A percentile compares a stretch with the other conserved stretches of the same genome.
These are phyloP conservation scores for Aspergillus sp. DNA, from an alignment of 2,329 filamentous ascomycete species.

Conservation along the genomic window DNA sequence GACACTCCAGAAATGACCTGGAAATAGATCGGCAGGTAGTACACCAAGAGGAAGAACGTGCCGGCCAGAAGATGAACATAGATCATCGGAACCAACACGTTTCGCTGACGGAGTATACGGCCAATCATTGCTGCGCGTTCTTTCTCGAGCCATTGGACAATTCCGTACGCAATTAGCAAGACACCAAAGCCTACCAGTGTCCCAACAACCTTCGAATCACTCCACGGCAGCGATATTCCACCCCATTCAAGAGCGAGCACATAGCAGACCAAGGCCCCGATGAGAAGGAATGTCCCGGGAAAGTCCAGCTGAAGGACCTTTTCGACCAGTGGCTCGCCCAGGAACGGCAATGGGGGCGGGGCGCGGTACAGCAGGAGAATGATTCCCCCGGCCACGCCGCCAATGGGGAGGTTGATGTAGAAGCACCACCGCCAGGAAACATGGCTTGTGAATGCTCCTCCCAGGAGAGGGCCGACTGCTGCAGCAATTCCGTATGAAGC, in stretches of 20 bases:
- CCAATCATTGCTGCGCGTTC: background rate
- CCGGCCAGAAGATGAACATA: slow-evolving; percentile 21
- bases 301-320: slow-evolving; percentile 29
- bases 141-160: background rate
- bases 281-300: slow-evolving; percentile 38
- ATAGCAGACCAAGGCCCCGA: slow-evolving; percentile 38
- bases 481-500: slow-evolving; percentile 16
- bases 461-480: slow-evolving; percentile 42
- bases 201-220: slow-evolving; percentile 14
- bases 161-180: slow-evolving; percentile 27
- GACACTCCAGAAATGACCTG: slow-evolving; percentile 25
- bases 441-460: slow-evolving; percentile 42
- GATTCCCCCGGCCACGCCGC: slow-evolving; percentile 17
- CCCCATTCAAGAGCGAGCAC: slow-evolving; percentile 49
- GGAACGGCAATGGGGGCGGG: slow-evolving; percentile 34
- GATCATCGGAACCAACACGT: background rate
- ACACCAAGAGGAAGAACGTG: slow-evolving; percentile 34
- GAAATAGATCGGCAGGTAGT: slow-evolving; percentile 52
- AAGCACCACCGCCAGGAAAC: slow-evolving; percentile 45
- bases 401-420: slow-evolving; percentile 43
- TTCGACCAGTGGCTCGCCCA: background rate
- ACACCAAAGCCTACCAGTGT: slow-evolving; percentile 41
- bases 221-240: slow-evolving; percentile 35
- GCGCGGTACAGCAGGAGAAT: slow-evolving; percentile 28
- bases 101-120: background rate